Conservation (phyloP, 108 stramenopile species). For the Skeletonema marinoi region DNA sequence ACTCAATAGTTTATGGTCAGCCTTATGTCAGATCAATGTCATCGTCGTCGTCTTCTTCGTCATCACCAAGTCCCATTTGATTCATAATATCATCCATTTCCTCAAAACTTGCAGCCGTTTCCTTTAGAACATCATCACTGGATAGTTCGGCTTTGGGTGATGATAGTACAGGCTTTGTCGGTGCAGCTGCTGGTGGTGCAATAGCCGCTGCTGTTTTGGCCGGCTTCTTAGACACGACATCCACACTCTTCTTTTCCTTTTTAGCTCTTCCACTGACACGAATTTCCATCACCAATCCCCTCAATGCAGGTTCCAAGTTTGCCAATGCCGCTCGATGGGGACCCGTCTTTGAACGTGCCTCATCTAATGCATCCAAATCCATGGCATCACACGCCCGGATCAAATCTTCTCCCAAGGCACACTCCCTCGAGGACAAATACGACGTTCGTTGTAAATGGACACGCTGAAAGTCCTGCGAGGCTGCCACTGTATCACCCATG, state of each 20-base stretch:
- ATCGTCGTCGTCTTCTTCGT: constrained; percentile 51
- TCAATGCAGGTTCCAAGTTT: constrained; percentile 64
- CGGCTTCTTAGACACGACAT: constrained; percentile 47
- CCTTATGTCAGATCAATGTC: constrained; percentile 51
- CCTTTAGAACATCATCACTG: constrained; percentile 27
- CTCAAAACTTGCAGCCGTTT: constrained; percentile 35
- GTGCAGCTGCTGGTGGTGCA: neutral
- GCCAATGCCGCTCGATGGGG: constrained; percentile 70
- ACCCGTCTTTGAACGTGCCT: constrained; percentile 57
- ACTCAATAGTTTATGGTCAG: neutral
- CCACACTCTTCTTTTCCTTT: constrained; percentile 21
- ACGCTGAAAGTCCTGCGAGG: constrained; percentile 74
- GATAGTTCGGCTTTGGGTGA: neutral
- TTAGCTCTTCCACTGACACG: constrained; percentile 74
- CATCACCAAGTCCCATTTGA: constrained; percentile 43
- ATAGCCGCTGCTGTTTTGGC: constrained; percentile 21
- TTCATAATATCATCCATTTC: constrained; percentile 61
- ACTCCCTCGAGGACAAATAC: constrained; percentile 81
- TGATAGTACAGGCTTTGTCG: neutral
- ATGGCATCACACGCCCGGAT: constrained; percentile 75
- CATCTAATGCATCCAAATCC: constrained; percentile 77
- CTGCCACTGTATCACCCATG: constrained; percentile 84
- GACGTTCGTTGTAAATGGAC: constrained; percentile 80
- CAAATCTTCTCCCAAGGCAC: constrained; percentile 89
- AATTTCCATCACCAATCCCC: constrained; percentile 57